Evolutionary conservation across 2,329 filamentous ascomycete species (phyloP).

Genomic region (Nothopassalora personata): DNA sequence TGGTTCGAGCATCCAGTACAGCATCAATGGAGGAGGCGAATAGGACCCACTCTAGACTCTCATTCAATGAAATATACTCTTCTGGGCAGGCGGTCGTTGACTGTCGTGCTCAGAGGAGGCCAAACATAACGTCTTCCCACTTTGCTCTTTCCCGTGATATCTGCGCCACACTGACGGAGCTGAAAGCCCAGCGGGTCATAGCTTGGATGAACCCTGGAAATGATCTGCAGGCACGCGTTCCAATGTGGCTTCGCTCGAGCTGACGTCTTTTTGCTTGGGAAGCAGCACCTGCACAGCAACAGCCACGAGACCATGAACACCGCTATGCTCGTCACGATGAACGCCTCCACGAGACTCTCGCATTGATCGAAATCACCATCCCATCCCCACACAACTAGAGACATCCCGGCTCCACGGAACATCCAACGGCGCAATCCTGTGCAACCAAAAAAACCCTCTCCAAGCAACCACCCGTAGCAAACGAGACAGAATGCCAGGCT

Average conservation of each 20-base stretch:
- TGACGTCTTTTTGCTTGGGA: not conserved
- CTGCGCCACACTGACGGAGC: not conserved
- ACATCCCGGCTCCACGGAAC: not conserved
- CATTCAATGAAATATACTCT: not conserved
- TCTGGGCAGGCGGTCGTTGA: not conserved
- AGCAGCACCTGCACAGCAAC: not conserved
- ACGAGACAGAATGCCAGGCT: slow-evolving; percentile 24
- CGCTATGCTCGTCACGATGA: not conserved
- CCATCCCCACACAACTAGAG: not conserved
- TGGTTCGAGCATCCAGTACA: not conserved
- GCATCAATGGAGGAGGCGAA: not conserved
- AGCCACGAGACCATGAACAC: not conserved
- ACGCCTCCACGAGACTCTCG: not conserved
- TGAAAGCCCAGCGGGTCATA: not conserved
- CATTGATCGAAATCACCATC: not conserved
- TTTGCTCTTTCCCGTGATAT: not conserved
- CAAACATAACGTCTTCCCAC: not conserved
- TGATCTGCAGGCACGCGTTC: not conserved
- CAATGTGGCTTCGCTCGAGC: not conserved
- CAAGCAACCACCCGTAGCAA: not conserved
- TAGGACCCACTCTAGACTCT: not conserved
- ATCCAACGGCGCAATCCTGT: not conserved
- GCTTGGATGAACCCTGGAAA: not conserved
- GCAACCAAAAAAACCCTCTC: not conserved
- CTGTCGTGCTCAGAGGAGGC: not conserved